Base-by-base conservation (phyloP, 2,329 filamentous ascomycete species). In the Neofusicoccum laricinum region DNA sequence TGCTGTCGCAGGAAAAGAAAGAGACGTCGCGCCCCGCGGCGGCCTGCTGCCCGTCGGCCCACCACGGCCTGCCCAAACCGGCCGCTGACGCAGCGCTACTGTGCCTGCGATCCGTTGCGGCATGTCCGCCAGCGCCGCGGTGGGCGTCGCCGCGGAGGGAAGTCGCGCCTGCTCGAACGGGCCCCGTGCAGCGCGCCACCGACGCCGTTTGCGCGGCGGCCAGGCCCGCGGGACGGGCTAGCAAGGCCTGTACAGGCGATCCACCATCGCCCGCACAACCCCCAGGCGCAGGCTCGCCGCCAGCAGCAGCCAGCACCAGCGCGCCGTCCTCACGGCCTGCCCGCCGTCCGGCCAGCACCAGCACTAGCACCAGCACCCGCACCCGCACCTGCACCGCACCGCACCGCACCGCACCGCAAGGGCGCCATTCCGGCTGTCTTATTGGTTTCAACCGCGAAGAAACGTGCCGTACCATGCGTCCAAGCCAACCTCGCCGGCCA, bases 401-500 rank as follows among this genome's bases (percentile, higher is more conserved):
- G n/a, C n/a, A n/a, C n/a, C n/a, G n/a, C n/a, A n/a, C n/a, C n/a
- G n/a, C n/a, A n/a, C n/a, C n/a, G n/a, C 41, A 11, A 12, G 14
- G n/a, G 11, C 59, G 59, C 58, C 45, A 7, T 53, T 41, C 34
- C 61, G 11, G 17, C 48, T 51, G 61, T 53, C 61, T 51, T 53
- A 63, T 63, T 63, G 61, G 61, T 63, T 51, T 63, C 61, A 45
- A 43, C 12, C 15, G 17, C 61, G 40, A 51, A 63, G 61, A 51
- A 63, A 63, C 61, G 61, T 63, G 61, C 59, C 59, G 40, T 41
- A 62, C 59, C 59, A 62, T 62, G 59, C 59, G 17, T 17, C 34
- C 48, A 21, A 15, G 21, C 48, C 46, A 63, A 53, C 61, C 61
- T 53, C 61, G 19, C 48, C 61, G 17, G 61, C 61, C 61, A 63